phyloP scores from a whole-genome alignment of 208 protist species.

The Leptomonas pyrrhocoris region DNA sequence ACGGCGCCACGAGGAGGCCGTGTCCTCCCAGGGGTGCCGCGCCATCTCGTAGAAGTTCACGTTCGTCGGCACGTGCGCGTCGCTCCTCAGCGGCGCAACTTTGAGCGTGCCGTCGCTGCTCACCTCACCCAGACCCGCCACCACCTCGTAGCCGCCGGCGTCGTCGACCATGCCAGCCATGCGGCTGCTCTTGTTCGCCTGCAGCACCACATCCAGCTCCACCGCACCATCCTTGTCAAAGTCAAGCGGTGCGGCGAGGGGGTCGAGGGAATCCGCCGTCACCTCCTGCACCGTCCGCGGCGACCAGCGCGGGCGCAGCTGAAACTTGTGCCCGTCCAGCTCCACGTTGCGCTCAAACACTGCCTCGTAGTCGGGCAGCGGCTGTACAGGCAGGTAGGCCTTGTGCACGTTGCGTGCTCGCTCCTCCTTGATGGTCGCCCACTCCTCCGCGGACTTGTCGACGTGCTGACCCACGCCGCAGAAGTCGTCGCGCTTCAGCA shows the following conservation, averaged over 20 bases:
- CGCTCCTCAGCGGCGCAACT: constrained; percentile 53
- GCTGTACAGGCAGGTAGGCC: constrained; percentile 54
- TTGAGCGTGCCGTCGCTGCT: constrained; percentile 46
- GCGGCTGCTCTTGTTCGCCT: constrained; percentile 65
- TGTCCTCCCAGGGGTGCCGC: constrained; percentile 89
- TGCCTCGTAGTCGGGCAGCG: constrained; percentile 76
- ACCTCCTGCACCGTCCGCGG: constrained; percentile 84
- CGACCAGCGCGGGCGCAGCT: constrained; percentile 80
- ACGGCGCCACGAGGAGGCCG: constrained; percentile 75
- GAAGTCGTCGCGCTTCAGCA: constrained; percentile 83
- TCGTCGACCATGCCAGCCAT: constrained; percentile 87
- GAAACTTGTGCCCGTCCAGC: constrained; percentile 81
- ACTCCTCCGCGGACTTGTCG: constrained; percentile 64
- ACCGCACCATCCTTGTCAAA: constrained; percentile 68
- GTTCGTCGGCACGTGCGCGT: constrained; percentile 84
- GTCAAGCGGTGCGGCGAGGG: constrained; percentile 50
- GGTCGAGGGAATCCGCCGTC: constrained; percentile 36
- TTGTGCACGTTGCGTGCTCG: constrained; percentile 70
- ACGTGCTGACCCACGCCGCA: constrained; percentile 80
- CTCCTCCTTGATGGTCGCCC: constrained; percentile 63
- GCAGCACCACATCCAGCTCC: constrained; percentile 51
- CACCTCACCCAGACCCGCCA: constrained; percentile 71
- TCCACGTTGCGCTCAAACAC: constrained; percentile 88
- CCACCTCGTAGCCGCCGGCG: constrained; percentile 78
- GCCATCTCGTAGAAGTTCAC: constrained; percentile 94